Evolutionary conservation across 306 rosid species (phyloP).

Genomic region (Quercus dentata): DNA sequence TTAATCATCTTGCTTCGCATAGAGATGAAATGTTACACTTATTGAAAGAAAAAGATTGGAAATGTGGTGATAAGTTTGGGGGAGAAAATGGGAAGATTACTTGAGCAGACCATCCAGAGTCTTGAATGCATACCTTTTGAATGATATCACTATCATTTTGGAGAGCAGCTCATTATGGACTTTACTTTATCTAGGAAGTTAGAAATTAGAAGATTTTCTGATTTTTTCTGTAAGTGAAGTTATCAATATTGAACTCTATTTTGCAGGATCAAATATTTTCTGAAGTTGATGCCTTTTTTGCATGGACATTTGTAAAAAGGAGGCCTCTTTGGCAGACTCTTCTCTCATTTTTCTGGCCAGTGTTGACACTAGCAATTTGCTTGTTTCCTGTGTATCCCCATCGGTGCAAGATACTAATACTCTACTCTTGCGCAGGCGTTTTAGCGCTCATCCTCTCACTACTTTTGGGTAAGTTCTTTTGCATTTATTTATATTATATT

Average conservation of each 20-base stretch:
- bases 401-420: conserved; percentile 86
- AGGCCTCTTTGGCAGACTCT: conserved; percentile 99
- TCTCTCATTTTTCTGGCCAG: conserved; percentile 97
- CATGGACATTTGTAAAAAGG: conserved; percentile 92
- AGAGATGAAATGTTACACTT: not conserved
- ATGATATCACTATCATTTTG: not conserved
- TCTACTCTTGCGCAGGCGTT: conserved; percentile 92
- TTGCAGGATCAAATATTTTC: conserved; percentile 89
- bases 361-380: conserved; percentile 93
- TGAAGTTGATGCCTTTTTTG: conserved; percentile 93
- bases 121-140: not conserved
- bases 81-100: not conserved
- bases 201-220: not conserved
- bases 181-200: not conserved
- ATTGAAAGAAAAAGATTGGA: too few relatives aligned
- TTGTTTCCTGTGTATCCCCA: conserved; percentile 98
- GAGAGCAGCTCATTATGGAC: not conserved
- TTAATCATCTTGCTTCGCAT: not conserved
- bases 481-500: conserved; percentile 11
- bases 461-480: conserved; percentile 66
- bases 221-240: conserved; percentile 14
- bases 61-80: not conserved
- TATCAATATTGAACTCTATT: conserved; percentile 32
- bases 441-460: conserved; percentile 79
- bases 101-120: not conserved